These are phyloP conservation scores for Clonostachys solani DNA, from an alignment of 2,329 filamentous ascomycete genomes.

Conservation along the genomic window DNA sequence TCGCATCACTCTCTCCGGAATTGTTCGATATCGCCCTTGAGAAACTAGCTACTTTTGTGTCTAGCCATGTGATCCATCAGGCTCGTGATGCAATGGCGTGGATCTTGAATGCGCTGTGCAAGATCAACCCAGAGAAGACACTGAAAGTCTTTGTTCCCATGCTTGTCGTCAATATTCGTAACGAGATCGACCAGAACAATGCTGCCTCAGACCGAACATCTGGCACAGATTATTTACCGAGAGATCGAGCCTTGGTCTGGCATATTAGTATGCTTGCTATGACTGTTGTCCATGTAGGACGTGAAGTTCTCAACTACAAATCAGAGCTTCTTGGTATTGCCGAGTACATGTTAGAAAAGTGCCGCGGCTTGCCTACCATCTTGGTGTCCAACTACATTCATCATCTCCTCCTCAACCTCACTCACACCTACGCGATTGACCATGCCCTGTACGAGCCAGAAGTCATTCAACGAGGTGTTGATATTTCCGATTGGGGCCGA, in stretches of 20 bases:
- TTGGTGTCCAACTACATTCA: slow-evolving; percentile 98
- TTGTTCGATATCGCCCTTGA: slow-evolving; percentile 89
- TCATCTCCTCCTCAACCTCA: slow-evolving; percentile 90
- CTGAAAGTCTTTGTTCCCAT: slow-evolving; percentile 88
- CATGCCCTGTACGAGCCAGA: slow-evolving; percentile 83
- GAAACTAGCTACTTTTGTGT: slow-evolving; percentile 88
- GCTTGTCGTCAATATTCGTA: slow-evolving; percentile 85
- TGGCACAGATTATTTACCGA: slow-evolving; percentile 86
- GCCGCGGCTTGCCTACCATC: slow-evolving; percentile 87
- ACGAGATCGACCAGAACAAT: slow-evolving; percentile 94
- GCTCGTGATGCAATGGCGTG: slow-evolving; percentile 97
- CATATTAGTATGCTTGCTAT: slow-evolving; percentile 96
- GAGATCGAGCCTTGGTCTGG: slow-evolving; percentile 93
- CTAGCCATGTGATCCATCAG: slow-evolving; percentile 93
- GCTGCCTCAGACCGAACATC: slow-evolving; percentile 93
- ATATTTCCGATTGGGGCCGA: slow-evolving; percentile 80
- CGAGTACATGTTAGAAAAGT: slow-evolving; percentile 94
- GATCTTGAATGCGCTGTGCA: slow-evolving; percentile 94
- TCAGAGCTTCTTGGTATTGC: slow-evolving; percentile 87
- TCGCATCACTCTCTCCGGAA: slow-evolving; percentile 87
- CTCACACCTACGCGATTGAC: slow-evolving; percentile 89
- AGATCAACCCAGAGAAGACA: slow-evolving; percentile 91
- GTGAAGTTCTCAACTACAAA: slow-evolving; percentile 84
- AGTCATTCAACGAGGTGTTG: slow-evolving; percentile 65
- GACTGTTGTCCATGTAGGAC: slow-evolving; percentile 94